These are phyloP conservation scores for Psilocybe mexicana DNA, from an alignment of 1,284 basidiomycete species.

Conservation along the genomic window DNA sequence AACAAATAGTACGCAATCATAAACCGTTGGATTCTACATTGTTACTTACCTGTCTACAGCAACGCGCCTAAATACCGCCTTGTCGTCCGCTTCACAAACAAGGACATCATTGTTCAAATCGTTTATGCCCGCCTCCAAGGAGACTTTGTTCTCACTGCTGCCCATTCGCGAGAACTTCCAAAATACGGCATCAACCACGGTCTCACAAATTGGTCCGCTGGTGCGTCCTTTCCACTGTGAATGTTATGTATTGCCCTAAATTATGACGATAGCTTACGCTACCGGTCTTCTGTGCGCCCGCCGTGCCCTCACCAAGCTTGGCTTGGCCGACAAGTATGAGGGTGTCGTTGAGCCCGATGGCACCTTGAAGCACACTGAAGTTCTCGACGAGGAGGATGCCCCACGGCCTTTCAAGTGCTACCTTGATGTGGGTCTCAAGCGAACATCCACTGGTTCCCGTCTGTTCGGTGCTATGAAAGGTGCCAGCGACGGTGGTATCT, in stretches of 20 bases:
- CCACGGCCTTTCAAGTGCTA: conserved; percentile 98
- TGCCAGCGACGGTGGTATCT: conserved; percentile 97
- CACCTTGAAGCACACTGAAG: conserved; percentile 80
- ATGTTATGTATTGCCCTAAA: neutral
- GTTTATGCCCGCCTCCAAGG: conserved; percentile 97
- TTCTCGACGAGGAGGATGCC: conserved; percentile 88
- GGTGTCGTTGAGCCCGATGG: conserved; percentile 95
- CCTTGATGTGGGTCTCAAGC: conserved; percentile 98
- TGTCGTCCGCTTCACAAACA: conserved; percentile 98
- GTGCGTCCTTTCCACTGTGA: conserved; percentile 39
- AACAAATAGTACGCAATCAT: conserved; percentile 86
- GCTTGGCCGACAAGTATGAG: conserved; percentile 98
- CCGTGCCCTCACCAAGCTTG: conserved; percentile 93
- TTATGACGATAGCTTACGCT: conserved; percentile 75
- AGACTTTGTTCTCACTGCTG: conserved; percentile 90
- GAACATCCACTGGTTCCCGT: conserved; percentile 97
- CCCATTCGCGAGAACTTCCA: conserved; percentile 90
- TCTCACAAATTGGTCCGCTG: conserved; percentile 98
- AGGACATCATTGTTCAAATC: conserved; percentile 90
- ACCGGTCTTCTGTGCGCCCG: conserved; percentile 96
- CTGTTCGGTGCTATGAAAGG: conserved; percentile 99
- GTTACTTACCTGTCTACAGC: conserved; percentile 35
- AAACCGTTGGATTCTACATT: neutral
- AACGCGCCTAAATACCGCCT: conserved; percentile 98
- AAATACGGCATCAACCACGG: conserved; percentile 98